Percentiles rank a stretch among this genome's conserved stretches.
These are phyloP conservation scores for Penicillium sp. DNA, from an alignment of 2,329 filamentous ascomycete species.

Conservation along the genomic window DNA sequence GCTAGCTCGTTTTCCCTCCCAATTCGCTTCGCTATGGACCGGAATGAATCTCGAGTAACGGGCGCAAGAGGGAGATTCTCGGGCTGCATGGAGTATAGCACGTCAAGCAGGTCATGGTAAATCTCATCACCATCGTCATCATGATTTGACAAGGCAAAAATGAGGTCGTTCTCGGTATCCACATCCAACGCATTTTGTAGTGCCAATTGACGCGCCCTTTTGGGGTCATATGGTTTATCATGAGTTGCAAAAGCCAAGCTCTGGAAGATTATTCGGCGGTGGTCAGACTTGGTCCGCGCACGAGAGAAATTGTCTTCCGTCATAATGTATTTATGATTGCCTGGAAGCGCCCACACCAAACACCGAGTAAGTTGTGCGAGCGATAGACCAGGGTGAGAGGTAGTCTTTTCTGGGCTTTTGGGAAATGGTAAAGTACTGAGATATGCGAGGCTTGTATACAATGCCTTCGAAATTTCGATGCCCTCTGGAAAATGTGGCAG, in stretches of 20 bases:
- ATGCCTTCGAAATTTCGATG: not conserved
- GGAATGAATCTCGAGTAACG: not conserved
- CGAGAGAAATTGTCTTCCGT: not conserved
- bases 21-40: not conserved
- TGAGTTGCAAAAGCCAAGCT: not conserved
- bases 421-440: not conserved
- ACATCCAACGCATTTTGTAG: not conserved
- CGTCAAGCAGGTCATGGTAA: slow-evolving; percentile 1
- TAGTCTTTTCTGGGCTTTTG: not conserved
- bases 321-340: not conserved
- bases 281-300: not conserved
- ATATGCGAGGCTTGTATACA: not conserved
- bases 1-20: not conserved
- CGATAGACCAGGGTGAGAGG: not conserved
- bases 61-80: not conserved
- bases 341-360: not conserved
- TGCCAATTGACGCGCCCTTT: not conserved
- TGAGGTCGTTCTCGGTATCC: not conserved
- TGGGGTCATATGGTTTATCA: not conserved
- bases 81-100: not conserved
- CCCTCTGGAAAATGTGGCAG: not conserved
- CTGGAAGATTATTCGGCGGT: not conserved
- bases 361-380: not conserved
- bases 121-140: slow-evolving; percentile 1
- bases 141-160: not conserved